Conservation (phyloP, 1,139 yeast species). For the Pichia sp. region DNA sequence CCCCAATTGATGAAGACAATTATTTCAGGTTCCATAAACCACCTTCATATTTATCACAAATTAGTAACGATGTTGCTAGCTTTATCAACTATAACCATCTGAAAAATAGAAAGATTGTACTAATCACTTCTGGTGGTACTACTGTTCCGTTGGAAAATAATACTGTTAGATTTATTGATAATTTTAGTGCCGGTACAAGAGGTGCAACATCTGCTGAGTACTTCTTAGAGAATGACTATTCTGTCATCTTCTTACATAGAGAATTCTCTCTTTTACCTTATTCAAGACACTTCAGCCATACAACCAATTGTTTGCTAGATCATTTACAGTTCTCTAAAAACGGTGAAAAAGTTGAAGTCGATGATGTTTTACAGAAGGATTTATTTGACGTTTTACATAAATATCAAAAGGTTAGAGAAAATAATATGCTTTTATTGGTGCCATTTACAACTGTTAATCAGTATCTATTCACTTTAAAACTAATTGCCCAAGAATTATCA, state of each 20-base stretch:
- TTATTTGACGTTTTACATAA: conserved; percentile 62
- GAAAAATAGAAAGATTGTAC: conserved; percentile 49
- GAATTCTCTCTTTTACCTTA: conserved; percentile 90
- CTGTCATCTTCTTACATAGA: conserved; percentile 86
- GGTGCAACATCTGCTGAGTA: conserved; percentile 96
- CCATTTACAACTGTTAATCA: conserved; percentile 96
- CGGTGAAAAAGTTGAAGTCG: conserved; percentile 47
- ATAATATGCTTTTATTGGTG: conserved; percentile 56
- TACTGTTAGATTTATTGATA: conserved; percentile 93
- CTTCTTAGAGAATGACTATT: conserved; percentile 76
- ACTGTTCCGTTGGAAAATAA: conserved; percentile 96
- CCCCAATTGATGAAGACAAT: conserved; percentile 60
- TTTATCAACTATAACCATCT: conserved; percentile 49
- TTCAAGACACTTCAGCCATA: conserved; percentile 80
- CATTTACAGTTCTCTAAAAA: conserved; percentile 52
- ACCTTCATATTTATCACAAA: conserved; percentile 64
- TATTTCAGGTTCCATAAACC: conserved; percentile 68
- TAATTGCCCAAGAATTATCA: conserved; percentile 56
- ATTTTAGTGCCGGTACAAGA: conserved; percentile 95
- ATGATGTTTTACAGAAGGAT: conserved; percentile 51
- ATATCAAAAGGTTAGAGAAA: conserved; percentile 53
- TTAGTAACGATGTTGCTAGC: conserved; percentile 47
- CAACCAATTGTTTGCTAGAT: conserved; percentile 80
- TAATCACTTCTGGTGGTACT: conserved; percentile 97
- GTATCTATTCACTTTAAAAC: conserved; percentile 73